These are phyloP conservation scores for Cystobasidium onofrii DNA, from an alignment of 768 basidiomycete species.

Conservation along the genomic window DNA sequence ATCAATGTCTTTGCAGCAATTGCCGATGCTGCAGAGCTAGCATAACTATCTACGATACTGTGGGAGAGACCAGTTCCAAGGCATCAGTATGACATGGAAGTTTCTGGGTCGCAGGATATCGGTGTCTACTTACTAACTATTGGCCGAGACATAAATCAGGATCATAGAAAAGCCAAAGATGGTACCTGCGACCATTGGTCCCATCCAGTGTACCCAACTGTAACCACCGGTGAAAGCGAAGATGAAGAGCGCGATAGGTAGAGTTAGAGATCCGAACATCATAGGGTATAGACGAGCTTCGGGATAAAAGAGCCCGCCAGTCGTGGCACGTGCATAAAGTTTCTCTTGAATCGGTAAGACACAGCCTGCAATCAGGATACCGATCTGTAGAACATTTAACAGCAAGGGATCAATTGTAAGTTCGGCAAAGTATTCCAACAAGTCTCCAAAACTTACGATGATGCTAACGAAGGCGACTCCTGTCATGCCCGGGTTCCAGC, in stretches of 20 bases:
- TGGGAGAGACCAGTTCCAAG: too few relatives aligned
- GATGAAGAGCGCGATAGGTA: slow-evolving; percentile 43
- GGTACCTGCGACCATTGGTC: slow-evolving; percentile 36
- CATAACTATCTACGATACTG: too few relatives aligned
- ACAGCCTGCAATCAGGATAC: slow-evolving; percentile 42
- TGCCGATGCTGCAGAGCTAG: too few relatives aligned
- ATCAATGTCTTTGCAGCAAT: too few relatives aligned
- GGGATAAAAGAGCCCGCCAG: slow-evolving; percentile 43
- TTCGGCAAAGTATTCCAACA: too few relatives aligned
- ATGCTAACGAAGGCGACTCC: slow-evolving; percentile 44
- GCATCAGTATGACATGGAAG: too few relatives aligned
- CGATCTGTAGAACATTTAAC: slow-evolving; percentile 44
- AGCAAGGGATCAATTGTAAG: too few relatives aligned
- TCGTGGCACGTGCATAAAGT: slow-evolving; percentile 44
- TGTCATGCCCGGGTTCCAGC: slow-evolving; percentile 43
- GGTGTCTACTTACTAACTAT: background rate
- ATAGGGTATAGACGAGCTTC: slow-evolving; percentile 47
- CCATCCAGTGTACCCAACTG: slow-evolving; percentile 30
- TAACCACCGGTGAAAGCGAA: slow-evolving; percentile 37
- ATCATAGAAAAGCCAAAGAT: slow-evolving; percentile 29
- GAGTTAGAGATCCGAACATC: slow-evolving; percentile 44
- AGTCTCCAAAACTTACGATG: background rate
- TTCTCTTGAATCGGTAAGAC: slow-evolving; percentile 43
- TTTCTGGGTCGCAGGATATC: too few relatives aligned
- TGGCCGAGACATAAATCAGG: slow-evolving; percentile 34